Evolutionary conservation across 306 rosid species (phyloP), one percentile per base, ranked within the genome.

Genomic region (Cucumis melo): DNA sequence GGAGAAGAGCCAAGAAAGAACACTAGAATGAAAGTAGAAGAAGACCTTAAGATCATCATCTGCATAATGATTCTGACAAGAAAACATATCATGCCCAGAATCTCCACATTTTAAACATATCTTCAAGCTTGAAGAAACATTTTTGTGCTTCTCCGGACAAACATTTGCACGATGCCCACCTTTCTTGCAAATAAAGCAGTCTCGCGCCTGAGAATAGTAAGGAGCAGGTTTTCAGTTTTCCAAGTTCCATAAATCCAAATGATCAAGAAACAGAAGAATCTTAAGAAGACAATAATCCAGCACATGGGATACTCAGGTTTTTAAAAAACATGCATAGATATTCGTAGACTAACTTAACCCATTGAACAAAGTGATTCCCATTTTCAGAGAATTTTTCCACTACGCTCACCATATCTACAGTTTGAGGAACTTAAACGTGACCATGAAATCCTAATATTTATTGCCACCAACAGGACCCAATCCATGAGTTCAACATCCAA

Each of bases 11-110:
- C 78, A 48, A 59, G 36, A 73, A 80, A 34, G 76, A 32, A 74
- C 62, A 32, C 75, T 38, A 41, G 36, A 32, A 42, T 34, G 55
- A 66, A 77, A 67, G 54, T 6, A 77, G 73, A 36, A 27, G 74
- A 63, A 76, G 78, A 94, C 99, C 99, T 87, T 87, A 56, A 89
- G 91, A 85, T 95, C 99, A 81, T 89, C 89, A 39, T 11, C 53
- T 57, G 85, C 62, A 87, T 90, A 92, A 81, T 66, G 82, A 82
- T 77, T 89, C 60, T 50, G 70, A 88, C 99, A 95, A 57, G 81
- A 82, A 76, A 88, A 89, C 97, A 92, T 95, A 53, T 92, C 98
- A 89, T 95, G 99, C 39, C 91, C 97, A 83, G 89, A 77, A 81
- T 85, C 81, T 65, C 99, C 96, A 66, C 99, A 95, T 83, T 87